Conservation (phyloP, 202 grass and related monocot species). For the Dendrocalamus latiflorus region DNA sequence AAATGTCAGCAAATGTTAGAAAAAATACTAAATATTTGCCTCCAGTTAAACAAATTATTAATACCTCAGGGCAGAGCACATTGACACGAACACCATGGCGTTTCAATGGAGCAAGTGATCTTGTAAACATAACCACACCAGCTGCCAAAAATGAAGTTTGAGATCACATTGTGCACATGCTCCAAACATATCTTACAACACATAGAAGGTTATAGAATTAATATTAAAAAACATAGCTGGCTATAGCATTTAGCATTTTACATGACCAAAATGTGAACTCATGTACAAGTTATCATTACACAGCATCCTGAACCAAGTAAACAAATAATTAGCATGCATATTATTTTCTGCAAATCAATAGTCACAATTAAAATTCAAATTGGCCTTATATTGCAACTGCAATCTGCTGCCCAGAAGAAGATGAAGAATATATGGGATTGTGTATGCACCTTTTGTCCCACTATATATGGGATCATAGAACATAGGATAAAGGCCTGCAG, state of each 20-base stretch:
- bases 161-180: not conserved
- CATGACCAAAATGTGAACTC: not conserved
- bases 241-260: not conserved
- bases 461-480: slow-evolving; percentile 65
- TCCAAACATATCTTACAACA: slow-evolving; percentile 3
- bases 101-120: slow-evolving; percentile 81
- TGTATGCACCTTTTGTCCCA: slow-evolving; percentile 72
- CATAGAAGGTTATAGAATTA: not conserved
- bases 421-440: not conserved
- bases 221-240: not conserved
- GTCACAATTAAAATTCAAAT: no score
- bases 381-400: not conserved
- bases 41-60: not conserved
- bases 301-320: not conserved
- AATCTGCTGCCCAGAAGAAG: not conserved
- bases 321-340: not conserved
- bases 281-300: slow-evolving; percentile 4
- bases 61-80: slow-evolving; percentile 92
- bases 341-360: slow-evolving; percentile 2
- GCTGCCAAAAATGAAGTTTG: slow-evolving; percentile 49
- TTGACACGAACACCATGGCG: slow-evolving; percentile 78
- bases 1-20: not conserved
- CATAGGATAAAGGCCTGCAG: slow-evolving; percentile 85
- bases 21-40: slow-evolving; percentile 18
- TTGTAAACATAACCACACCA: slow-evolving; percentile 91